Evolutionary conservation across 129 eudicot genomes (phyloP).

Genomic region (Sambucus nigra): DNA sequence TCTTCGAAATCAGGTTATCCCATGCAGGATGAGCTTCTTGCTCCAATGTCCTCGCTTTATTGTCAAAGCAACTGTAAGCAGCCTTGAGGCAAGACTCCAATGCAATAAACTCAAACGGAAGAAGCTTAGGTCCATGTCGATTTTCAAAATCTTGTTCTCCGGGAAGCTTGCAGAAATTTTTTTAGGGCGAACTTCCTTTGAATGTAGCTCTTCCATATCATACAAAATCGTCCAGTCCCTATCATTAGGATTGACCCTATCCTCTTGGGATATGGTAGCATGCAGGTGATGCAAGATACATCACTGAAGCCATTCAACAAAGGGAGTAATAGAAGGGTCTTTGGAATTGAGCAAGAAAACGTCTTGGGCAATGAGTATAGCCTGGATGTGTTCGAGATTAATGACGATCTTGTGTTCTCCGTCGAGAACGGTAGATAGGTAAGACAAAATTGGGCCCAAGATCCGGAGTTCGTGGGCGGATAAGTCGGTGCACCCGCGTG

Average conservation of each 20-base stretch:
- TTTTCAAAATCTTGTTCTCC: slow-evolving; percentile 45
- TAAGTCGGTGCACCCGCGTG: slow-evolving; percentile 19
- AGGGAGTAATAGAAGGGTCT: slow-evolving; percentile 13
- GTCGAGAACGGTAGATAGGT: slow-evolving; percentile 26
- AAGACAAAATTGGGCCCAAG: slow-evolving; percentile 25
- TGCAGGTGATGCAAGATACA: slow-evolving; percentile 21
- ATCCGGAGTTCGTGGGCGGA: slow-evolving; percentile 26
- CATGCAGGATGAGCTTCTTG: too few relatives aligned
- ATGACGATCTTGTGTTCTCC: slow-evolving; percentile 21
- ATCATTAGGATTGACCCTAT: slow-evolving; percentile 36
- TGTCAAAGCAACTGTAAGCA: slow-evolving; percentile 76
- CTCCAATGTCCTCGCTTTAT: slow-evolving; percentile 55
- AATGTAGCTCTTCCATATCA: slow-evolving; percentile 63
- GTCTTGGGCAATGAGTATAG: slow-evolving; percentile 19
- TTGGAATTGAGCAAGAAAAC: slow-evolving; percentile 17
- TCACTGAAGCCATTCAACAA: slow-evolving; percentile 11
- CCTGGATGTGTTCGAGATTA: slow-evolving; percentile 30
- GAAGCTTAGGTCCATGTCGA: slow-evolving; percentile 57
- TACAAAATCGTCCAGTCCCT: slow-evolving; percentile 67
- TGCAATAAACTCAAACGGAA: slow-evolving; percentile 75
- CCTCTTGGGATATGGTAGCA: slow-evolving; percentile 53
- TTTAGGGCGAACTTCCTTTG: slow-evolving; percentile 52
- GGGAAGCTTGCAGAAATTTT: slow-evolving; percentile 33
- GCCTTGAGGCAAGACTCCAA: slow-evolving; percentile 87
- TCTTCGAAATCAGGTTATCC: too few relatives aligned